phyloP scores from a whole-genome alignment of 202 grass and related monocot species.

The Hordeum pubiflorum region DNA sequence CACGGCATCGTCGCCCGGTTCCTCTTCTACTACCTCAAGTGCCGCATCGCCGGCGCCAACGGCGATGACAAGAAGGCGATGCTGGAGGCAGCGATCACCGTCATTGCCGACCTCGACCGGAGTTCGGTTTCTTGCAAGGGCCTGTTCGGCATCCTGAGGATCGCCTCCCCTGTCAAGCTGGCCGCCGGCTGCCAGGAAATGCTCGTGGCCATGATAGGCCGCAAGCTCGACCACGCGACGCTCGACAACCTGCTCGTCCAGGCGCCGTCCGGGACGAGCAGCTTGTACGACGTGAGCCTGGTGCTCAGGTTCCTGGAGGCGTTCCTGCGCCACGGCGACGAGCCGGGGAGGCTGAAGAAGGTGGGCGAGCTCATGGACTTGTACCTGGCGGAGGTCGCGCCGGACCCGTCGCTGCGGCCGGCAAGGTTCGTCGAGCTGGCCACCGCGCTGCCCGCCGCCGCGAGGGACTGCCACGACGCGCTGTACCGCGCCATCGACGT shows the following conservation, averaged over 20 bases:
- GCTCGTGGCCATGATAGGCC: constrained; percentile 80
- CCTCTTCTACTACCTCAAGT: constrained; percentile 84
- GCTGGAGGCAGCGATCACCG: constrained; percentile 38
- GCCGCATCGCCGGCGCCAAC: constrained; percentile 19
- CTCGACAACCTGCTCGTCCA: constrained; percentile 84
- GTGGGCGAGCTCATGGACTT: constrained; percentile 56
- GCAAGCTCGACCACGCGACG: constrained; percentile 73
- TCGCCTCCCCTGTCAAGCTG: constrained; percentile 47
- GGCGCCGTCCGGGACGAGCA: constrained; percentile 27
- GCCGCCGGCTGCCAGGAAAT: constrained; percentile 22
- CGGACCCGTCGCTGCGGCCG: constrained; percentile 63
- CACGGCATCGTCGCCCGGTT: constrained; percentile 58
- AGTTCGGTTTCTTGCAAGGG: constrained; percentile 60
- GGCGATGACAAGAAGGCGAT: constrained; percentile 49
- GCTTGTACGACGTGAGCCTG: constrained; percentile 68
- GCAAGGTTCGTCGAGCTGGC: constrained; percentile 62
- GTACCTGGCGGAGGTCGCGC: constrained; percentile 85
- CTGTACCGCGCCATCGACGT: constrained; percentile 81
- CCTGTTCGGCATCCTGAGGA: constrained; percentile 68
- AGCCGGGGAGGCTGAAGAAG: constrained; percentile 51
- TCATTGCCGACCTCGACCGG: constrained; percentile 55
- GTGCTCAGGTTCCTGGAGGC: constrained; percentile 61
- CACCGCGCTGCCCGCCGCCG: constrained; percentile 47
- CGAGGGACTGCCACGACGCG: constrained; percentile 84
- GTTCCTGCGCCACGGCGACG: constrained; percentile 39